Evolutionary conservation across 2,329 filamentous ascomycete species (phyloP), one percentile per base, ranked within the genome.

Genomic region (Diplocarpon rosae): DNA sequence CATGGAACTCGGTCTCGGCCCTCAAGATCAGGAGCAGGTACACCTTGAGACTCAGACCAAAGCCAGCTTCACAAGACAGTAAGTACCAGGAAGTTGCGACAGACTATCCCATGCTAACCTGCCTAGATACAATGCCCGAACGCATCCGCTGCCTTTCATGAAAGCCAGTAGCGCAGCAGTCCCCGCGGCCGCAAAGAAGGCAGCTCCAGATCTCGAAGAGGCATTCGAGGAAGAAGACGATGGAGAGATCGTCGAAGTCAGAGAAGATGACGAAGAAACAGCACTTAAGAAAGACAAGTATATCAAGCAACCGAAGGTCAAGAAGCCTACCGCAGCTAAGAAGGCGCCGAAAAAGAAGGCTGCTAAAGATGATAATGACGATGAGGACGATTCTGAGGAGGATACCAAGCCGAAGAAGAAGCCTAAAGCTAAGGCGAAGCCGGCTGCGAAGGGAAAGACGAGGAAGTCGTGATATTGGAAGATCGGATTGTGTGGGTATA

Each of bases 281-380:
- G 87, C 94, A 61, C 63, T 96, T 41, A 87, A 83, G 59, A 94
- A 90, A 61, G 92, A 98, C 66, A 96, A 95, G 65, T 95, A 94
- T 59, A 89, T 96, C 62, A 94, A 92, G 64, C 75, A 83, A 60
- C 86, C 90, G 11, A 95, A 95, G 71, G 78, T 76, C 52, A 87
- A 80, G 63, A 72, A 69, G 47, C 63, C 66, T 12, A 59, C 69
- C 27, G 67, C 54, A 39, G 78, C 77, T 59, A 75, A 77, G 61
- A 68, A 69, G 1, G 55, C 59, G 32, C 65, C 65, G 52, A 68
- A 66, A 46, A 54, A 55, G 43, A 52, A 48, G 14, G 42, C 49
- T 5, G 52, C 52, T n/a, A 51, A 52, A 9, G 52, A 54, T 7
- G 52, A 56, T 35, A 49, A 55, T 10, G 49, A 54, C 12, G 47